phyloP scores from a whole-genome alignment of 768 basidiomycete species.

The Amanita inopinata region DNA sequence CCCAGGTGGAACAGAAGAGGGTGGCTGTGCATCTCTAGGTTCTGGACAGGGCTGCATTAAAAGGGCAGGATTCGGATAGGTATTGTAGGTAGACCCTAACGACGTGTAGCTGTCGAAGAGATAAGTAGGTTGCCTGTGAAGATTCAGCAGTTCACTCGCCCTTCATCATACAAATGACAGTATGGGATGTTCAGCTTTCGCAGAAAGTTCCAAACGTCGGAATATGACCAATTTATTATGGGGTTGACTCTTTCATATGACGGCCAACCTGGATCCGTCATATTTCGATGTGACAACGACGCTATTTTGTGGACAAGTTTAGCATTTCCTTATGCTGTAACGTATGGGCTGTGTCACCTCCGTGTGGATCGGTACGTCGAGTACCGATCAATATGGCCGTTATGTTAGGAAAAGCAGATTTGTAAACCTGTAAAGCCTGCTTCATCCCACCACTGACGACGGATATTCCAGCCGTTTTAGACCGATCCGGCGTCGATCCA shows the following conservation, averaged over 20 bases:
- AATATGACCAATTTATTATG: slow-evolving; percentile 91
- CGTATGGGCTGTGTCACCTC: slow-evolving; percentile 45
- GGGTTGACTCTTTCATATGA: slow-evolving; percentile 86
- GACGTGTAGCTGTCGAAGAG: slow-evolving; percentile 78
- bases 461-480: slow-evolving; percentile 36
- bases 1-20: slow-evolving; percentile 17
- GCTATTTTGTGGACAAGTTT: slow-evolving; percentile 30
- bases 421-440: slow-evolving; percentile 64
- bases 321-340: background rate
- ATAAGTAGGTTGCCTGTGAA: slow-evolving; percentile 3
- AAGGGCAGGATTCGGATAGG: slow-evolving; percentile 88
- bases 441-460: slow-evolving; percentile 71
- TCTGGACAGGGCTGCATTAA: slow-evolving; percentile 19
- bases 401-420: slow-evolving; percentile 53
- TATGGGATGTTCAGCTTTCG: slow-evolving; percentile 69
- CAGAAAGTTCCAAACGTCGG: slow-evolving; percentile 84
- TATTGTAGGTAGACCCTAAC: slow-evolving; percentile 91
- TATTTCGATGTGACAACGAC: slow-evolving; percentile 59
- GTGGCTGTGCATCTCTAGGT: slow-evolving; percentile 13
- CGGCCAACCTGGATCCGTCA: slow-evolving; percentile 90
- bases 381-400: slow-evolving; percentile 86
- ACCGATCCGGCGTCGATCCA: slow-evolving; percentile 15
- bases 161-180: slow-evolving; percentile 84
- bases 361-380: slow-evolving; percentile 84
- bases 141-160: slow-evolving; percentile 37